Conservation (phyloP, 23 red algal species). For the Agarophyton chilense region DNA sequence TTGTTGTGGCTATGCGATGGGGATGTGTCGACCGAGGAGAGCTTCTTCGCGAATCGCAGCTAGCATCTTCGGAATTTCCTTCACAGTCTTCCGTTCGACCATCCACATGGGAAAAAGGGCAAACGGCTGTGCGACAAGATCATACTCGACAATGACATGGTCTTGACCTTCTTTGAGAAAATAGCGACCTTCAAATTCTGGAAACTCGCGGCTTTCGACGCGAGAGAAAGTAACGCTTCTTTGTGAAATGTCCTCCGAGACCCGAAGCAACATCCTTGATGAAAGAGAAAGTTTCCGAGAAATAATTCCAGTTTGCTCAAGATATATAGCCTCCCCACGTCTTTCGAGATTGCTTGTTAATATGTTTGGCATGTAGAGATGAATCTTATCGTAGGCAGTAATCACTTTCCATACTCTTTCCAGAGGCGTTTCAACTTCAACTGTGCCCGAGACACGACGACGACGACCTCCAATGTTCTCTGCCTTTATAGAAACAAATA, state of each 20-base stretch:
- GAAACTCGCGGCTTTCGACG: conserved; percentile 84
- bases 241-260: conserved; percentile 49
- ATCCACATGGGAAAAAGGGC: conserved; percentile 84
- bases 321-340: not conserved
- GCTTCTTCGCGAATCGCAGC: conserved; percentile 70
- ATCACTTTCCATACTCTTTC: conserved; percentile 84
- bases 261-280: conserved; percentile 72
- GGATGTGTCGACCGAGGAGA: conserved; percentile 21
- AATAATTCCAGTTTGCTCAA: conserved; percentile 85
- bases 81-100: conserved; percentile 93
- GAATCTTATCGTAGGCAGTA: conserved; percentile 75
- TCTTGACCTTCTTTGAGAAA: conserved; percentile 38
- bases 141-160: conserved; percentile 72
- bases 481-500: conserved; percentile 46
- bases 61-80: conserved; percentile 90
- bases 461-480: conserved; percentile 71
- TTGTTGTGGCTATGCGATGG: not conserved
- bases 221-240: conserved; percentile 61
- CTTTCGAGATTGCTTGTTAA: conserved; percentile 36
- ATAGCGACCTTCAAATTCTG: conserved; percentile 77
- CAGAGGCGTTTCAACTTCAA: conserved; percentile 54
- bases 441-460: conserved; percentile 67
- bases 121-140: conserved; percentile 78
- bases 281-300: conserved; percentile 70
- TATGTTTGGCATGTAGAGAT: conserved; percentile 85